Evolutionary conservation across 2,329 filamentous ascomycete genomes (phyloP).

Genomic region (Ophiostoma novo-ulmi): DNA sequence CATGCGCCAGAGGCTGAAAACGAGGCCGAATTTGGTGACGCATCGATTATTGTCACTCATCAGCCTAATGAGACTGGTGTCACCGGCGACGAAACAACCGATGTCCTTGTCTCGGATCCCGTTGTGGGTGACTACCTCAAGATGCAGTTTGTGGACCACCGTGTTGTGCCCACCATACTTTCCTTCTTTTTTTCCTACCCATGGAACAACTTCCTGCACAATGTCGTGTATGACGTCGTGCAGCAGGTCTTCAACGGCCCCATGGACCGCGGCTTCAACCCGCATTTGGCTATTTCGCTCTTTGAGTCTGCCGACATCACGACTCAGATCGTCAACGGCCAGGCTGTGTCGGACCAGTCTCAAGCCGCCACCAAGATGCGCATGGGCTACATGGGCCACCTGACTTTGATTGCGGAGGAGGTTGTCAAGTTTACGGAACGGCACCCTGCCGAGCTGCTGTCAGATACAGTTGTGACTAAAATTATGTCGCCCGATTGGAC

Average conservation of each 20-base stretch:
- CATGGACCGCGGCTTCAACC: slow-evolving; percentile 94
- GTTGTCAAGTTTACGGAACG: slow-evolving; percentile 98
- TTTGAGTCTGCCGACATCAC: slow-evolving; percentile 90
- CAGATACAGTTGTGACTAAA: slow-evolving; percentile 75
- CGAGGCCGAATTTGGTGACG: slow-evolving; percentile 30
- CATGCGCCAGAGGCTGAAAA: slow-evolving; percentile 20
- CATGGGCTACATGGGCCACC: slow-evolving; percentile 96
- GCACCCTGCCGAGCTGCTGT: slow-evolving; percentile 81
- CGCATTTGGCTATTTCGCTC: slow-evolving; percentile 80
- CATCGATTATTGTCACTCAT: slow-evolving; percentile 31
- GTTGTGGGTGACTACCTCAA: slow-evolving; percentile 94
- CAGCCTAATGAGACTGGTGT: slow-evolving; percentile 24
- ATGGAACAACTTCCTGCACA: slow-evolving; percentile 99
- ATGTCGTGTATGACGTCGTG: slow-evolving; percentile 97
- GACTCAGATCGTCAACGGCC: slow-evolving; percentile 84
- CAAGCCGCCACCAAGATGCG: slow-evolving; percentile 81
- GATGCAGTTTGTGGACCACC: slow-evolving; percentile 91
- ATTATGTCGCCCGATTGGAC: slow-evolving; percentile 90
- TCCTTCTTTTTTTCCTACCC: slow-evolving; percentile 98
- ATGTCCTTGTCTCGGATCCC: slow-evolving; percentile 42
- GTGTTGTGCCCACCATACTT: slow-evolving; percentile 93
- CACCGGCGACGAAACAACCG: background rate
- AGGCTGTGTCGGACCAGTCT: slow-evolving; percentile 78
- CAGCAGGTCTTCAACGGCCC: slow-evolving; percentile 98
- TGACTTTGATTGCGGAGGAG: slow-evolving; percentile 95